phyloP scores from a whole-genome alignment of 1,284 basidiomycete genomes.

The Pholiota adiposa region DNA sequence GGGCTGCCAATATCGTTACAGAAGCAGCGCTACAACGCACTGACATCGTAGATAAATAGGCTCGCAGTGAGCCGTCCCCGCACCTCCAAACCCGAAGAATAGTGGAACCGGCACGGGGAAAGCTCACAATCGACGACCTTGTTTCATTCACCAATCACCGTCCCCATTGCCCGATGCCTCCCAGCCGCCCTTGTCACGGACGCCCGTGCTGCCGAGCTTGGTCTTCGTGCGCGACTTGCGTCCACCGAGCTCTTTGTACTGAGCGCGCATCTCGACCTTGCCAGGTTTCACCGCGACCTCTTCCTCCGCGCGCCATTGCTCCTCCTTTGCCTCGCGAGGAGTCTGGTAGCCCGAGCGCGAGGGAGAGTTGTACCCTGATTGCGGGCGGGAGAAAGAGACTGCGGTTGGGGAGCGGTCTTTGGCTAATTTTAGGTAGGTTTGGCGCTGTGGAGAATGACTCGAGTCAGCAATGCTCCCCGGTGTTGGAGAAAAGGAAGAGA shows the following conservation, averaged over 20 bases:
- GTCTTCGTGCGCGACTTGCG: constrained; percentile 74
- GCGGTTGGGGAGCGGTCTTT: constrained; percentile 48
- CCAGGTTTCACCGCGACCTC: constrained; percentile 58
- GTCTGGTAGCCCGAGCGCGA: constrained; percentile 74
- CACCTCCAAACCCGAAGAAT: neutral
- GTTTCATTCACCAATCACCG: constrained; percentile 23
- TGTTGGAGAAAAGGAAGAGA: constrained; percentile 5
- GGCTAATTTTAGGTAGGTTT: constrained; percentile 55
- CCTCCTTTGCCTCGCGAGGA: constrained; percentile 76
- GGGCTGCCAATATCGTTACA: too few relatives aligned
- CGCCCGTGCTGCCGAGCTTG: constrained; percentile 64
- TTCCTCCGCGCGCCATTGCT: constrained; percentile 68
- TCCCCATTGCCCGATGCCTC: constrained; percentile 31
- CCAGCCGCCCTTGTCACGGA: constrained; percentile 75
- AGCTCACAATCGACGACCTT: neutral
- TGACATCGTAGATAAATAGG: neutral
- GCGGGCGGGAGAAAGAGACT: constrained; percentile 41
- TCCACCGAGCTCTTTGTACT: constrained; percentile 88
- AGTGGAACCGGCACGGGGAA: neutral
- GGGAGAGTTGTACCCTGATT: constrained; percentile 53
- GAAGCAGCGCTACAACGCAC: neutral
- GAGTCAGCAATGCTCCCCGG: constrained; percentile 7
- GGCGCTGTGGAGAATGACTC: constrained; percentile 45
- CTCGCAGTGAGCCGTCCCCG: neutral
- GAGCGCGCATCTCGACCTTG: constrained; percentile 84